Base-by-base conservation (phyloP, 306 rosid species). In the Nissolia schottii region DNA sequence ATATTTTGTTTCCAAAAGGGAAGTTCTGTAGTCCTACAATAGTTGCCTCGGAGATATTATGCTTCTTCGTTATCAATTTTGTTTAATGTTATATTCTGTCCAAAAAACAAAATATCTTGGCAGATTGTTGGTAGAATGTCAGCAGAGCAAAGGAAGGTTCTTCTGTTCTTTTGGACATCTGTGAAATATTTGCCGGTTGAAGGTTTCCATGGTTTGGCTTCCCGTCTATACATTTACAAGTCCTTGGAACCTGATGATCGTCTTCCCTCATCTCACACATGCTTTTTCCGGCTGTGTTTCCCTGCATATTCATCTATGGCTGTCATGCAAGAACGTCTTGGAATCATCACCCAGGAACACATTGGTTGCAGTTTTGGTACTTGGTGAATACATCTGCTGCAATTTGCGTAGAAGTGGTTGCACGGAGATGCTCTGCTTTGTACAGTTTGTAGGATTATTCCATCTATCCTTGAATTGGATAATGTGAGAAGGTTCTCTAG, bases 141-240 rank as follows among this genome's bases (percentile, higher is more conserved):
- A 0, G 78, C 83, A 4, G 87, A 93, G 83, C 90, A 86, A 80
- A 89, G 83, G 77, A 84, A 82, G 85, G 77, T 77, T 77, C 97
- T 93, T 67, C 88, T 93, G 61, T 90, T 91, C 79, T 90, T 90
- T 64, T 90, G 98, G 98, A 93, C 96, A 7, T 89, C 98, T 5
- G 69, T 93, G 70, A 89, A 89, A 83, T 84, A 90, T 83, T 86
- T 91, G 73, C 98, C 98, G n/a, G 89, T 82, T 20, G 96, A 93
- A 80, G 98, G 97, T 37, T 93, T 93, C 75, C 62, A 40, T 53
- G 98, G 98, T 18, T 83, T 93, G 79, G 71, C 82, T 68, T 88
- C 96, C 9, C 82, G 79, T 80, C 89, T 90, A 43, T 76, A 60
- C 81, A 87, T 93, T 49, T 87, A 80, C 85, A 87, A 61, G 79